Conservation (phyloP, 345 rosid species). For the Clausena lansium region DNA sequence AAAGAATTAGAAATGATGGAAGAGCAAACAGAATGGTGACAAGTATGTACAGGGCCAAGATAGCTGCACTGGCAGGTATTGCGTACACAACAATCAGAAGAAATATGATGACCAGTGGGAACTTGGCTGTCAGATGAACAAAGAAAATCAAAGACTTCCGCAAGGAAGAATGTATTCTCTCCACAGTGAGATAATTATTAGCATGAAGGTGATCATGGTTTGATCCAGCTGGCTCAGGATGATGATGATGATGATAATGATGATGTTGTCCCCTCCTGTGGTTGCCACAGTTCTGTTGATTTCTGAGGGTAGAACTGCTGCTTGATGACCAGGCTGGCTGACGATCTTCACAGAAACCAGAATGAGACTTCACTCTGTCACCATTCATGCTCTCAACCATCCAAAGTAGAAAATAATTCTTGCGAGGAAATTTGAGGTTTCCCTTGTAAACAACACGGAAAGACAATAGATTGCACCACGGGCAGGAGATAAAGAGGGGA, state of each 20-base stretch:
- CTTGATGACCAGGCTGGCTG: constrained; percentile 35
- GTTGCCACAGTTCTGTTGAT: constrained; percentile 28
- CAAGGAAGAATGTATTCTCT: constrained; percentile 49
- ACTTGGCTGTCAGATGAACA: constrained; percentile 77
- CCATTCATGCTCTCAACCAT: constrained; percentile 94
- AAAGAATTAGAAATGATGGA: constrained; percentile 85
- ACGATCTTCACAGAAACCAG: constrained; percentile 36
- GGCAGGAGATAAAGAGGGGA: constrained; percentile 86
- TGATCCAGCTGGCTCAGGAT: constrained; percentile 35
- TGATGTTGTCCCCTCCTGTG: constrained; percentile 38
- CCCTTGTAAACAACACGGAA: constrained; percentile 75
- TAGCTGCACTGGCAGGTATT: constrained; percentile 85
- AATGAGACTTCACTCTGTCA: constrained; percentile 47
- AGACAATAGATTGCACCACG: constrained; percentile 86
- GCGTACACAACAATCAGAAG: constrained; percentile 77
- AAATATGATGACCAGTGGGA: constrained; percentile 83
- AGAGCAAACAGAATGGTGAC: constrained; percentile 74
- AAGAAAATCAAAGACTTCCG: constrained; percentile 68
- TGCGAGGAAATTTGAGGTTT: constrained; percentile 70
- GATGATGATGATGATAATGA: constrained; percentile 34
- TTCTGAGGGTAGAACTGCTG: constrained; percentile 28
- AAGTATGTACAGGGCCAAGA: constrained; percentile 72
- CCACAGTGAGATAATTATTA: constrained; percentile 32
- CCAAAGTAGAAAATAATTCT: constrained; percentile 90
- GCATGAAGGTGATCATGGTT: constrained; percentile 17